Percentiles rank a stretch among this genome's conserved stretches.
Conservation (phyloP, 306 rosid genomes). For the Sicyos baderoa region DNA sequence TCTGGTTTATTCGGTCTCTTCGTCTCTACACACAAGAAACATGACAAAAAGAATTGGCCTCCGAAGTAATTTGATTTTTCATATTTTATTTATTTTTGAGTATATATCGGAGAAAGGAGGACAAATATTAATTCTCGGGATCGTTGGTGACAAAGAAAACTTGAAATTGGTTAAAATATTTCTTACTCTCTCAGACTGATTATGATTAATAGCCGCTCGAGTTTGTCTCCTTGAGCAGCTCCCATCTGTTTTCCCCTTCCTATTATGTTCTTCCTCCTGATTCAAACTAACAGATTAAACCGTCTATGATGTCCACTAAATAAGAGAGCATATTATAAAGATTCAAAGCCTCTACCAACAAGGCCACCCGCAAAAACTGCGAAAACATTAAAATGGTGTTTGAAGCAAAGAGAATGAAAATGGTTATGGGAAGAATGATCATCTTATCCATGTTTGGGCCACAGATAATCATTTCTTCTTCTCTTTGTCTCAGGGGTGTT, state of each 20-base stretch:
- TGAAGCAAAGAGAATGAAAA: too few relatives aligned
- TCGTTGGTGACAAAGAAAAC: neutral
- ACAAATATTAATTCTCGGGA: too few relatives aligned
- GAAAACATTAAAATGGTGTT: too few relatives aligned
- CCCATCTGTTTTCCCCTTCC: slow-evolving; percentile 23
- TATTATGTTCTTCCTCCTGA: slow-evolving; percentile 27
- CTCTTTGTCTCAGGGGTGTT: too few relatives aligned
- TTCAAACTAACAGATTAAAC: neutral
- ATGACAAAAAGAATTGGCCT: neutral
- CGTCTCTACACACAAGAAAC: slow-evolving; percentile 24
- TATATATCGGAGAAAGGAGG: too few relatives aligned
- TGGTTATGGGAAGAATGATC: too few relatives aligned
- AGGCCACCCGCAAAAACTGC: too few relatives aligned
- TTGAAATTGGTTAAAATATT: neutral
- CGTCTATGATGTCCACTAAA: neutral
- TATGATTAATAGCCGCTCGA: slow-evolving; percentile 36
- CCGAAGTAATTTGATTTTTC: neutral
- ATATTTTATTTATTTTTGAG: too few relatives aligned
- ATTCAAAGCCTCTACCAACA: too few relatives aligned
- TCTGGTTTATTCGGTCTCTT: slow-evolving; percentile 43
- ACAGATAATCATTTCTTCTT: too few relatives aligned
- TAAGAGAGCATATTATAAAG: too few relatives aligned
- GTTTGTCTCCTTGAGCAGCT: slow-evolving; percentile 23
- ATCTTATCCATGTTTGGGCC: too few relatives aligned
- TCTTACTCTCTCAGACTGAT: slow-evolving; percentile 39